Percentiles rank a stretch among this genome's conserved stretches.
Evolutionary conservation across 2,329 filamentous ascomycete genomes (phyloP).

Genomic region (Cadophora sp.): DNA sequence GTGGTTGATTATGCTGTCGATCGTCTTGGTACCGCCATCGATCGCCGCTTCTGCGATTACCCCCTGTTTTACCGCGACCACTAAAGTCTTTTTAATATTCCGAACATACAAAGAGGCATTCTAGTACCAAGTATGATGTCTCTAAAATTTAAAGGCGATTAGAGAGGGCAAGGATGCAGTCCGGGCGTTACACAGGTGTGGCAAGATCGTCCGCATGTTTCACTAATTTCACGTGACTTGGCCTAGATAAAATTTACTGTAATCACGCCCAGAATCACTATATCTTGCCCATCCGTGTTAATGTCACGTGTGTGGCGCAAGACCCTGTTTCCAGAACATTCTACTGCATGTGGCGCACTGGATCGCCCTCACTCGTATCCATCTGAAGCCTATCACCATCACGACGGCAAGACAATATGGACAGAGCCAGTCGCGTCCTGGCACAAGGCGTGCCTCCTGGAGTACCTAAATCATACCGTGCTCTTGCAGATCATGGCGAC

Average conservation of each 20-base stretch:
- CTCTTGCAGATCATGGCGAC: too few relatives aligned
- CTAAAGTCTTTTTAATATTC: conserved; percentile 13
- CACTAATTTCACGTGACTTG: not conserved
- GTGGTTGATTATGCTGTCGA: not conserved
- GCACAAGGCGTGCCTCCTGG: too few relatives aligned
- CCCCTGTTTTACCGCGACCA: conserved; percentile 9
- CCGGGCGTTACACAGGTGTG: not conserved
- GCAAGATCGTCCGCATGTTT: not conserved
- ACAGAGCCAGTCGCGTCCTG: conserved; percentile 37
- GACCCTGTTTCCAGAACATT: not conserved
- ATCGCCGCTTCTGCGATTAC: not conserved
- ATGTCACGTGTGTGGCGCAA: not conserved
- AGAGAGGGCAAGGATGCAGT: conserved; percentile 13
- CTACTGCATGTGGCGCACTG: not conserved
- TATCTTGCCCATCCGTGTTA: not conserved
- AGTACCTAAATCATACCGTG: too few relatives aligned
- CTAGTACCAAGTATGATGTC: conserved; percentile 5
- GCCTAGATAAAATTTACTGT: not conserved
- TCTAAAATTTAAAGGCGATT: conserved; percentile 13
- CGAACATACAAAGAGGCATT: conserved; percentile 1
- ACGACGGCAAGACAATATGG: conserved; percentile 22
- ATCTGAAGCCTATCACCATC: conserved; percentile 18
- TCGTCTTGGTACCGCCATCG: not conserved
- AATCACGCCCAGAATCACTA: not conserved
- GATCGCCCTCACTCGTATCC: not conserved